Base-by-base conservation (phyloP, 73 alveolate species). In the Paramecium primaurelia region DNA sequence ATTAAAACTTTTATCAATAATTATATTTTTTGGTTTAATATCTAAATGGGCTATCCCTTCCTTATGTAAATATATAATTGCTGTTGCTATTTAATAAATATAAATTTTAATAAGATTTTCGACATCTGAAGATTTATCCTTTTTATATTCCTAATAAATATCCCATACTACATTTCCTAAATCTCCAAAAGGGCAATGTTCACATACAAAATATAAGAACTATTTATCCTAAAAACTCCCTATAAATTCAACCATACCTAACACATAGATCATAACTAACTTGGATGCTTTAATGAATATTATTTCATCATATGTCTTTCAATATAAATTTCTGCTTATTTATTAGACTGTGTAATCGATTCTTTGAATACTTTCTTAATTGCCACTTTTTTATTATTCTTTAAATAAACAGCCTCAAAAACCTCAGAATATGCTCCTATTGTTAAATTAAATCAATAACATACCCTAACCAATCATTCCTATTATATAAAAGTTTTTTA, bases 161-260 rank as follows among this genome's bases (percentile, higher is more conserved):
- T 73, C 87, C 38, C 18, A 37, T 36, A 73, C 8, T 0, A 73
- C 6, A 14, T 36, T 30, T 25, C 87, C 87, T 18, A 73, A 73
- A 38, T 73, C 87, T 20, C 87, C 87, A 44, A 37, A 73, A 10
- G 87, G 87, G 5, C 87, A 73, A 40, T 37, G 47, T 9, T 73
- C 87, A 73, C 60, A 30, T 9, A 73, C 87, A 37, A 73, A 73
- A 73, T 73, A 73, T 10, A 73, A 38, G 11, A 73, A 73, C 20
- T 73, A 36, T 40, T 73, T 73, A 73, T 73, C 87, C 59, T 73
- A 38, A 73, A 73, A 73, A 73, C 87, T 73, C 20, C 87, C 87
- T 9, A 73, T n/a, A 40, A 73, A 73, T 18, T 73, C 58, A 73
- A 73, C 47, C 58, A 73, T 73, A 22, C 87, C 87, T 73, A 38